Base-by-base conservation (phyloP, 345 rosid genomes). In the Euphorbia peplus region DNA sequence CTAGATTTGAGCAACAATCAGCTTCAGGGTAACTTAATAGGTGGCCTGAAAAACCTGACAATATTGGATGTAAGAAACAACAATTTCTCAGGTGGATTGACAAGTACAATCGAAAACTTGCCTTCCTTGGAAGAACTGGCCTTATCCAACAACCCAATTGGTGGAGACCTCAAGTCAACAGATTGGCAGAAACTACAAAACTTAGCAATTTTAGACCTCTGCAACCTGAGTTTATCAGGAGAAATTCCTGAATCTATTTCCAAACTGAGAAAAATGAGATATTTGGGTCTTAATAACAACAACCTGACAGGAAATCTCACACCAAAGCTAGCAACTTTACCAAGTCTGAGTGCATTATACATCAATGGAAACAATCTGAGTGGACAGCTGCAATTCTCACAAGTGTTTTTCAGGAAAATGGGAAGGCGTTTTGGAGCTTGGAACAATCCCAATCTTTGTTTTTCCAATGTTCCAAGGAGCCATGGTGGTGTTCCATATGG, bases 391-490 rank as follows among this genome's bases (percentile, higher is more conserved):
- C 62, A 75, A 61, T 89, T 91, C 72, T 70, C 96, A 24, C 46
- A 57, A 48, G 42, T 16, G 70, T 93, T 93, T 66, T 88, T 84
- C 72, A 64, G 74, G 75, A 91, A 78, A 70, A 71, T 93, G 82
- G 89, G 95, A 29, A 84, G 91, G 77, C 90, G 95, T 21, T 90
- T 93, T 62, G 90, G 93, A 69, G 93, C 91, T 19, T 89, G 93
- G 97, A 84, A 84, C 75, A 93, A 93, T 77, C 91, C 95, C 62
- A 81, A 83, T 67, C 78, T 93, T 47, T 93, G 98, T 79, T 88
- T 81, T 74, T 70, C 80, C 0, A 56, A 67, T 44, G 85, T 68
- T 66, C 71, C 88, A 64, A 59, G 72, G 48, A 78, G 76, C 42
- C 72, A 71, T 68, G n/a, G n/a, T n/a, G n/a, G n/a, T n/a, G 76